These are phyloP conservation scores for Aspergillus vadensis DNA, from an alignment of 2,329 filamentous ascomycete genomes.

Conservation along the genomic window DNA sequence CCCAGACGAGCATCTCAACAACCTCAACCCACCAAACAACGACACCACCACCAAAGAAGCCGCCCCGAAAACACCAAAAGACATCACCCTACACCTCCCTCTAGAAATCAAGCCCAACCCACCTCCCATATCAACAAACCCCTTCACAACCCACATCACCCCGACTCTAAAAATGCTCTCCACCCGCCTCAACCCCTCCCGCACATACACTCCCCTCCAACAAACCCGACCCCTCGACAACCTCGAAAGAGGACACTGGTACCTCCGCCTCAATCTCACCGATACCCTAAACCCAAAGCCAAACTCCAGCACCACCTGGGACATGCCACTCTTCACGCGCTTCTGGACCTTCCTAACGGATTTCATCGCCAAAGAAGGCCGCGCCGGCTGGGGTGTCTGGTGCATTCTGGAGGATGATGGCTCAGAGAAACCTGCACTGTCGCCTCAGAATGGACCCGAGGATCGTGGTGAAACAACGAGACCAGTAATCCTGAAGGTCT, in stretches of 20 bases:
- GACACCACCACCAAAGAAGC: not conserved
- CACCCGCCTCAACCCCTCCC: constrained; percentile 53
- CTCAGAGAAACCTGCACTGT: not conserved
- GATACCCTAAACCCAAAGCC: constrained; percentile 11
- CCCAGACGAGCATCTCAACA: not conserved
- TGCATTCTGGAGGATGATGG: constrained; percentile 35
- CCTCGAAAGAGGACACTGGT: constrained; percentile 80
- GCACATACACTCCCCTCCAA: constrained; percentile 56
- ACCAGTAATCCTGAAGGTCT: constrained; percentile 60
- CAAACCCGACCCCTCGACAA: constrained; percentile 54
- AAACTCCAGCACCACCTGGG: constrained; percentile 30
- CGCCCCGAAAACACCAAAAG: too few relatives aligned
- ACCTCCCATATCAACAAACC: constrained; percentile 52
- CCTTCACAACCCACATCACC: constrained; percentile 60
- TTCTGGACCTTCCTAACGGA: constrained; percentile 47
- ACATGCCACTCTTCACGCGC: constrained; percentile 33
- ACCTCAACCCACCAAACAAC: not conserved
- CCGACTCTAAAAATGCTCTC: constrained; percentile 56
- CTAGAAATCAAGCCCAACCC: constrained; percentile 55
- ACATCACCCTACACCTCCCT: constrained; percentile 26
- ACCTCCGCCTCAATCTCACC: constrained; percentile 61
- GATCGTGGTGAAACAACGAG: constrained; percentile 8
- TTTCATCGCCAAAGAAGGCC: constrained; percentile 41
- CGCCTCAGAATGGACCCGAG: constrained; percentile 21
- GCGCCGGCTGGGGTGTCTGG: constrained; percentile 51